Percentiles rank a stretch among this genome's conserved stretches.
Evolutionary conservation across 768 basidiomycete genomes (phyloP).

Genomic region (Rhodocollybia butyracea): DNA sequence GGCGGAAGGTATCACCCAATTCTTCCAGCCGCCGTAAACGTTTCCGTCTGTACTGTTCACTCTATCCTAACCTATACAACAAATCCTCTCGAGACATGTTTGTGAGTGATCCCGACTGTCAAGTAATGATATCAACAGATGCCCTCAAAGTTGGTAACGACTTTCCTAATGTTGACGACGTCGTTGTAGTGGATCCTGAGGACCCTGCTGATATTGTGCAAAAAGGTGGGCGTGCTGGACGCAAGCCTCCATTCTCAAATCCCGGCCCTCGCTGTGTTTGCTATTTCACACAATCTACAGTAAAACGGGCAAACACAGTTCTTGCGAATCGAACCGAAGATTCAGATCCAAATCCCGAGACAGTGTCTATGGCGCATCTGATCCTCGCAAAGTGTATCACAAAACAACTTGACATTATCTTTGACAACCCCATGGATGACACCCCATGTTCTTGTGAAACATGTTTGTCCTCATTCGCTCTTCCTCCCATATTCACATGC

Average conservation of each 20-base stretch:
- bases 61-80: neutral
- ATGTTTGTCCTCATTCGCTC: neutral
- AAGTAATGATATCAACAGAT: constrained; percentile 11
- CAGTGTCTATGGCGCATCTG: neutral
- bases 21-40: neutral
- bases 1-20: neutral
- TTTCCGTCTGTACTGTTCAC: constrained; percentile 1
- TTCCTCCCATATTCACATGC: neutral
- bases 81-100: constrained; percentile 1
- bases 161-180: constrained; percentile 9
- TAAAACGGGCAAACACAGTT: neutral
- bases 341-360: neutral
- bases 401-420: neutral
- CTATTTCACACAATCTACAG: neutral
- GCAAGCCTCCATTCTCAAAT: neutral
- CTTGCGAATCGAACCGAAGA: neutral
- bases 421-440: neutral
- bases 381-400: neutral
- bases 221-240: constrained; percentile 8
- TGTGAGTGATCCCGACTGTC: constrained; percentile 7
- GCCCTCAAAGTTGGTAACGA: constrained; percentile 13
- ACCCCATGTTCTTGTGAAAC: neutral
- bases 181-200: constrained; percentile 6
- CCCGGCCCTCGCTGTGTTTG: neutral
- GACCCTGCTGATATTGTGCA: constrained; percentile 9